Conservation (phyloP, 345 rosid genomes). For the Eutrema yunnanense region DNA sequence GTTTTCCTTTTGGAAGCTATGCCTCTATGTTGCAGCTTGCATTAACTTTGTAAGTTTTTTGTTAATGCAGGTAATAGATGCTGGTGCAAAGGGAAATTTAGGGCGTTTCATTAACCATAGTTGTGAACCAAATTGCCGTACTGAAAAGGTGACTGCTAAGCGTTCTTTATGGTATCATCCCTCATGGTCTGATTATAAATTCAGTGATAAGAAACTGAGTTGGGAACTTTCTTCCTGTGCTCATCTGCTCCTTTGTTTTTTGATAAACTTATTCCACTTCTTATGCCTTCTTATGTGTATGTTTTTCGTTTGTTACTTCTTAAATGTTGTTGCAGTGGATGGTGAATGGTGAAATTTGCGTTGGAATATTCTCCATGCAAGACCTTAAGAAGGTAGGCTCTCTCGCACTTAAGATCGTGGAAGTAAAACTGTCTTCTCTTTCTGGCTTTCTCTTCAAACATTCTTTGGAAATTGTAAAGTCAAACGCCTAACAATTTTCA, state of each 20-base stretch:
- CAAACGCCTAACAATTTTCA: background rate
- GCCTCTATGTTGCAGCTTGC: conserved; percentile 4
- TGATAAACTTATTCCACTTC: background rate
- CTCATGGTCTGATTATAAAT: background rate
- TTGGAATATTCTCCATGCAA: conserved; percentile 86
- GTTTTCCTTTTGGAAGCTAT: background rate
- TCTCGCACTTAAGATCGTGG: background rate
- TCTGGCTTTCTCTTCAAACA: background rate
- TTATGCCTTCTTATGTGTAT: conserved; percentile 1
- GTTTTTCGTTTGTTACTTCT: conserved; percentile 8
- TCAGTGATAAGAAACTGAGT: background rate
- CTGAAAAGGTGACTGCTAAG: conserved; percentile 72
- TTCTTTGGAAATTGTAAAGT: background rate
- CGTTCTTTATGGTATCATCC: background rate
- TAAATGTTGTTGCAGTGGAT: conserved; percentile 70
- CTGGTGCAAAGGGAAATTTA: conserved; percentile 90
- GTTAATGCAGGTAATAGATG: conserved; percentile 82
- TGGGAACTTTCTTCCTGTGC: background rate
- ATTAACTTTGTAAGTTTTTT: conserved; percentile 1
- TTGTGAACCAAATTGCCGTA: conserved; percentile 98
- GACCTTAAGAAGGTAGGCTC: conserved; percentile 74
- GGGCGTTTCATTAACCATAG: conserved; percentile 99
- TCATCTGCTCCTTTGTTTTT: conserved; percentile 1
- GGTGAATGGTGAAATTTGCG: conserved; percentile 98
- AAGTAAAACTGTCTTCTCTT: background rate